Conservation (phyloP, 2,329 filamentous ascomycete genomes). For the Neopestalotiopsis rosae region DNA sequence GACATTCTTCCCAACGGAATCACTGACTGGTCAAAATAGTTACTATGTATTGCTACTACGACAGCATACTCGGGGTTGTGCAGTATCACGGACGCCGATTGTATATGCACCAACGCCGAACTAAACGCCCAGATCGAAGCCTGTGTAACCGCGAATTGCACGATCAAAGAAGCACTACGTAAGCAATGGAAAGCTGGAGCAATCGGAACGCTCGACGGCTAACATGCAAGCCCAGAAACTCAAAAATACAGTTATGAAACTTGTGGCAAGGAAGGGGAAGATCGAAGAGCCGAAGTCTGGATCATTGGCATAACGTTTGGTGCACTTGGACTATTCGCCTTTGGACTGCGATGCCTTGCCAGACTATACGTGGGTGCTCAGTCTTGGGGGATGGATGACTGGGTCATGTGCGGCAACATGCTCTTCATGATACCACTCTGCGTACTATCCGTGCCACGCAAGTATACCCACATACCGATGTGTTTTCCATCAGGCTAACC, state of each 20-base stretch:
- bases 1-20: neutral
- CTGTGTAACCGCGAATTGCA: conserved; percentile 31
- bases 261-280: conserved; percentile 32
- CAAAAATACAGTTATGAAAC: conserved; percentile 25
- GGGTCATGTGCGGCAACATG: conserved; percentile 34
- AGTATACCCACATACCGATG: conserved; percentile 8
- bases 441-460: conserved; percentile 33
- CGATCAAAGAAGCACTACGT: conserved; percentile 32
- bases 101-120: conserved; percentile 30
- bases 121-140: conserved; percentile 29
- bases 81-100: conserved; percentile 25
- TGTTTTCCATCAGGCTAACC: neutral
- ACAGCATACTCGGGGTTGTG: conserved; percentile 2
- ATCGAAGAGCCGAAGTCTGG: conserved; percentile 32
- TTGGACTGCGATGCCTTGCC: conserved; percentile 34
- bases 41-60: conserved; percentile 3
- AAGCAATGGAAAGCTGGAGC: conserved; percentile 7
- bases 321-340: conserved; percentile 34
- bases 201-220: neutral
- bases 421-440: conserved; percentile 29
- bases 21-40: neutral
- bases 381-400: conserved; percentile 37
- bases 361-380: conserved; percentile 32
- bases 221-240: conserved; percentile 26
- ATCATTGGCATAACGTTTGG: conserved; percentile 34